These are phyloP conservation scores for Pythium sukuiense DNA, from an alignment of 352 stramenopile species.

Conservation along the genomic window DNA sequence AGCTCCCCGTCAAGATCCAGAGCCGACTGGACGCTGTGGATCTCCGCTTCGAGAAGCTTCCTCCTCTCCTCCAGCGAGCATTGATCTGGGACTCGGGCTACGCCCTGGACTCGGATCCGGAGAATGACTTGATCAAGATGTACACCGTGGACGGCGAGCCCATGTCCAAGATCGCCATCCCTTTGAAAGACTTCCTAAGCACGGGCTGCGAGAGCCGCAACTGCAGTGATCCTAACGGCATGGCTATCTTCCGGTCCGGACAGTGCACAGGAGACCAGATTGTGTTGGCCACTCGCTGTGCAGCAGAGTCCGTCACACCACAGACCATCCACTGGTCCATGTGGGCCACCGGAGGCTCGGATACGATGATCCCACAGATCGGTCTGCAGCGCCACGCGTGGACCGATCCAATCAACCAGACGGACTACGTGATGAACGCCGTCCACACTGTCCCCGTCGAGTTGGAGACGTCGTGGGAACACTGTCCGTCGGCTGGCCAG, in stretches of 20 bases:
- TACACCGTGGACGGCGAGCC: constrained; percentile 30
- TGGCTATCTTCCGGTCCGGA: constrained; percentile 13
- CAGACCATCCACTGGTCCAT: constrained; percentile 12
- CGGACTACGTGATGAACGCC: constrained; percentile 26
- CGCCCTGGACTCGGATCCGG: constrained; percentile 17
- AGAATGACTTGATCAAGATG: constrained; percentile 21
- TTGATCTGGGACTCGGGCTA: constrained; percentile 47
- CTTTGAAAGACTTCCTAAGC: constrained; percentile 2
- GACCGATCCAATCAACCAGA: constrained; percentile 16
- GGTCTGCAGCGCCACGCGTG: constrained; percentile 29
- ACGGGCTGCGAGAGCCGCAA: constrained; percentile 22
- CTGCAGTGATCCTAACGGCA: constrained; percentile 18
- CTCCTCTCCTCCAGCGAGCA: constrained; percentile 34
- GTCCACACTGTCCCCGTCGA: constrained; percentile 26
- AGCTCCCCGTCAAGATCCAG: constrained; percentile 11
- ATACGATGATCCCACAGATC: constrained; percentile 18
- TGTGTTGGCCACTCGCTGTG: constrained; percentile 14
- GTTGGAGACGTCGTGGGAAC: constrained; percentile 18
- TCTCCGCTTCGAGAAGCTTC: constrained; percentile 11
- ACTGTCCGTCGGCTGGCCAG: constrained; percentile 23
- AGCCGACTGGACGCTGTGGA: neutral
- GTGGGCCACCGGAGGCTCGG: constrained; percentile 27
- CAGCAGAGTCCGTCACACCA: constrained; percentile 7
- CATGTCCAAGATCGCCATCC: constrained; percentile 41
- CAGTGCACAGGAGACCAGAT: constrained; percentile 30